Evolutionary conservation across 306 rosid species (phyloP).

Genomic region (Inga oerstediana): DNA sequence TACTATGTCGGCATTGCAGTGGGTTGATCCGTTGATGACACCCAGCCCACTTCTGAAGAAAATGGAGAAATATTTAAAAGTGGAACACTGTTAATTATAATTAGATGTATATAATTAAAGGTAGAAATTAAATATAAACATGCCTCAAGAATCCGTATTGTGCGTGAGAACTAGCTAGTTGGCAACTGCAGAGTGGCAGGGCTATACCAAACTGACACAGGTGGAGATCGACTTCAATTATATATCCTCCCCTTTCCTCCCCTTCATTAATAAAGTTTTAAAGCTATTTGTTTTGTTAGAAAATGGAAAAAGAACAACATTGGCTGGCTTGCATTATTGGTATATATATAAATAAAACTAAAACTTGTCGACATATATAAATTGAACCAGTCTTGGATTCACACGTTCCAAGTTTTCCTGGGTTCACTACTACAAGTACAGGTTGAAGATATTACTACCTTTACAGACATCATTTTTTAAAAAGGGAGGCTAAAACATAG

Average conservation of each 20-base stretch:
- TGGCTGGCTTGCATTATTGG: background rate
- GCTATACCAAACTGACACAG: conserved; percentile 1
- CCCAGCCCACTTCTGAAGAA: conserved; percentile 44
- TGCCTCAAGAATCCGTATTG: background rate
- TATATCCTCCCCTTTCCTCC: background rate
- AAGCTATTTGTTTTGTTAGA: background rate
- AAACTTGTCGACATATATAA: background rate
- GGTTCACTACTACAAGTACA: background rate
- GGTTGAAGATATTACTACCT: too few species aligned
- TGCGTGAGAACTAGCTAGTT: background rate
- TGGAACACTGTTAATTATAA: background rate
- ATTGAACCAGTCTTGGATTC: conserved; percentile 5
- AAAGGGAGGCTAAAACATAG: too few species aligned
- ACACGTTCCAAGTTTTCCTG: conserved; percentile 3
- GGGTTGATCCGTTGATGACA: background rate
- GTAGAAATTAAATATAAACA: background rate
- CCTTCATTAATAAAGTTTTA: background rate
- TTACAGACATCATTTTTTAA: too few species aligned
- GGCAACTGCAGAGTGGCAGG: background rate
- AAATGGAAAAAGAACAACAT: conserved; percentile 11
- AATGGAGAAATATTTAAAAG: background rate
- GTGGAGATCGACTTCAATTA: too few species aligned
- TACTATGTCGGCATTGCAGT: background rate
- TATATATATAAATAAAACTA: conserved; percentile 1
- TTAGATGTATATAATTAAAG: conserved; percentile 10